Conservation (phyloP, 768 basidiomycete genomes). For the Pleurotus tuoliensis region DNA sequence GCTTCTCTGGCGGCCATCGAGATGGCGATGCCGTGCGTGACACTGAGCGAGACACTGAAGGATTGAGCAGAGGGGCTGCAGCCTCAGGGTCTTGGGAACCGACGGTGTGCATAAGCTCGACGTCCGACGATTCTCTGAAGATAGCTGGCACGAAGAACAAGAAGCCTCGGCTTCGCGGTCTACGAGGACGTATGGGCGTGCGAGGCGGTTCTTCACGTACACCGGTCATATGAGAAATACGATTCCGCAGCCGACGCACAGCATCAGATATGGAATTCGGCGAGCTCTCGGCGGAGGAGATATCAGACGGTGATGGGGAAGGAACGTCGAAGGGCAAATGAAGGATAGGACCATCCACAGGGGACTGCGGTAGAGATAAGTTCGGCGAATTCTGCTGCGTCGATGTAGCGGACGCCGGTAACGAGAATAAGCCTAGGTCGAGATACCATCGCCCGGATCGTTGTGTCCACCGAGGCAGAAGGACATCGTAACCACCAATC, state of each 20-base stretch:
- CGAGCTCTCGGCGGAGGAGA: constrained; percentile 32
- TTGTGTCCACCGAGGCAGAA: constrained; percentile 71
- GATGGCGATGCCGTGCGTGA: constrained; percentile 14
- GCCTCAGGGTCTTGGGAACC: constrained; percentile 10
- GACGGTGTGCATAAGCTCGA: constrained; percentile 33
- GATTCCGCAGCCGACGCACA: constrained; percentile 53
- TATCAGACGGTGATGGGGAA: constrained; percentile 54
- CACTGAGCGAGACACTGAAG: neutral
- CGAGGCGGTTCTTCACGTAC: constrained; percentile 37
- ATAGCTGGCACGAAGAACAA: constrained; percentile 83
- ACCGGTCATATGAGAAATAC: constrained; percentile 45
- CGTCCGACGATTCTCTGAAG: constrained; percentile 51
- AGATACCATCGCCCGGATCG: constrained; percentile 73
- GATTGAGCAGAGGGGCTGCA: neutral
- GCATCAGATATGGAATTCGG: constrained; percentile 49
- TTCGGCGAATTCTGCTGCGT: constrained; percentile 41
- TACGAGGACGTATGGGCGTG: constrained; percentile 44
- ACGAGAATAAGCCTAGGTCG: constrained; percentile 57
- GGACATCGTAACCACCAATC: constrained; percentile 72
- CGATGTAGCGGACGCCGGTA: constrained; percentile 42
- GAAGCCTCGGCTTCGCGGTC: constrained; percentile 53
- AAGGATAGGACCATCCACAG: constrained; percentile 50
- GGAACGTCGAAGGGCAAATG: constrained; percentile 61
- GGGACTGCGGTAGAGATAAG: constrained; percentile 34
- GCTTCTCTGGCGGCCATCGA: constrained; percentile 43